These are phyloP conservation scores for Solidago caesia DNA, from an alignment of 129 eudicot species.

Conservation along the genomic window DNA sequence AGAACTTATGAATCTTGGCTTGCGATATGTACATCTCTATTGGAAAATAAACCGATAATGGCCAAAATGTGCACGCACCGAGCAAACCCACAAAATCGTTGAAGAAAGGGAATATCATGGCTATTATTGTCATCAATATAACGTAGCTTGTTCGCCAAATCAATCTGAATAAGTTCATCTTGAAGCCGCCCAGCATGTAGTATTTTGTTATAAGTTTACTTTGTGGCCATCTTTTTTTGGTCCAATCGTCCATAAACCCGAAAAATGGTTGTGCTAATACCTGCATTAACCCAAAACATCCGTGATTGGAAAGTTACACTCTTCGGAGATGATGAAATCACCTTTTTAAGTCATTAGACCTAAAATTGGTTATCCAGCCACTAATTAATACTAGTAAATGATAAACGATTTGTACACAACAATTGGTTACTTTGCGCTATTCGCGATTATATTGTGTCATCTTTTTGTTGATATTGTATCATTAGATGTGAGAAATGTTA, in stretches of 20 bases:
- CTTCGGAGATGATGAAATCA: neutral
- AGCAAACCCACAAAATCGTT: constrained; percentile 28
- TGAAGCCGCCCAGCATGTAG: neutral
- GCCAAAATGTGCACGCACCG: constrained; percentile 28
- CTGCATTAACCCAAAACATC: neutral
- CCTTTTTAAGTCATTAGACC: neutral
- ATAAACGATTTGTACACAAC: too few relatives aligned
- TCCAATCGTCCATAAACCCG: constrained; percentile 6
- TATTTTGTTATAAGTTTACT: neutral
- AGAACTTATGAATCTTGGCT: constrained; percentile 15
- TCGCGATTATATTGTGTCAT: too few relatives aligned
- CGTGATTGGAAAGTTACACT: neutral
- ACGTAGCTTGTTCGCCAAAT: constrained; percentile 1
- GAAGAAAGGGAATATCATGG: constrained; percentile 21
- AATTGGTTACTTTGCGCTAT: too few relatives aligned
- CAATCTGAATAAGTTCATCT: neutral
- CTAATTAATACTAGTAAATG: too few relatives aligned
- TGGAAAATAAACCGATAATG: constrained; percentile 22
- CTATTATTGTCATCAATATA: neutral
- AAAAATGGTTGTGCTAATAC: constrained; percentile 14
- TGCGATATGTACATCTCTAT: constrained; percentile 17
- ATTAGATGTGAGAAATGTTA: neutral
- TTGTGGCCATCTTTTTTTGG: constrained; percentile 14
- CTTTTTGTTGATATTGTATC: too few relatives aligned
- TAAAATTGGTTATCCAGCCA: too few relatives aligned